Base-by-base conservation (phyloP, 352 stramenopile species). In the Globisporangium heterothallicum region DNA sequence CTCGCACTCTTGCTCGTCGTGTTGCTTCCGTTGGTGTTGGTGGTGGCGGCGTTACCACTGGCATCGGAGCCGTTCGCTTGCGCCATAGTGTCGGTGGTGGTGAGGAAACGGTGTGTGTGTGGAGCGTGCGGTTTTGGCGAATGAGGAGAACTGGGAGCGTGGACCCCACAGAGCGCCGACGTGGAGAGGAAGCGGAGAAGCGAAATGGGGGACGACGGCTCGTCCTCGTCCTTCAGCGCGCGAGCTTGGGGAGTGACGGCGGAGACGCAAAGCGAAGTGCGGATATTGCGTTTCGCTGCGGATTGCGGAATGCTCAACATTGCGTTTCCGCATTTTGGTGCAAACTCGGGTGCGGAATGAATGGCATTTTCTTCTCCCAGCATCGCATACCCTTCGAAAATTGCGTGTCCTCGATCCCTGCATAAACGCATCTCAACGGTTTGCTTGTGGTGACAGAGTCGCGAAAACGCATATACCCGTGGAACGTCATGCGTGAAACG, bases 221-320 rank as follows among this genome's bases (percentile, higher is more conserved):
- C n/a, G n/a, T n/a, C n/a, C n/a, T n/a, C n/a, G n/a, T n/a, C n/a
- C n/a, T n/a, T n/a, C n/a, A n/a, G n/a, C n/a, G n/a, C n/a, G n/a
- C n/a, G 18, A 14, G 42, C 12, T 34, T 21, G 8, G 22, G 42
- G 26, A 36, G 16, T 12, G 2, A n/a, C 43, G 43, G 21, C 25
- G 43, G 24, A 14, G 42, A 35, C 18, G 18, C 29, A 18, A 25
- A 30, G 13, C 4, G 12, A 22, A 42, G 1, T 42, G 36, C 36
- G 3, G 0, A 26, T 50, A 50, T 50, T 50, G 44, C 44, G 44
- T 50, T 50, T 50, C 44, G 44, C n/a, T 4, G 30, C 32, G 32
- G n/a, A 38, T 38, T 10, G 3, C 12, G 32, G n/a, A 38, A 38
- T 38, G 32, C 32, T 16, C n/a, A n/a, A 38, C 32, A 10, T 38